Conservation (phyloP, 1,284 basidiomycete species). For the Leccinum pachyderme region DNA sequence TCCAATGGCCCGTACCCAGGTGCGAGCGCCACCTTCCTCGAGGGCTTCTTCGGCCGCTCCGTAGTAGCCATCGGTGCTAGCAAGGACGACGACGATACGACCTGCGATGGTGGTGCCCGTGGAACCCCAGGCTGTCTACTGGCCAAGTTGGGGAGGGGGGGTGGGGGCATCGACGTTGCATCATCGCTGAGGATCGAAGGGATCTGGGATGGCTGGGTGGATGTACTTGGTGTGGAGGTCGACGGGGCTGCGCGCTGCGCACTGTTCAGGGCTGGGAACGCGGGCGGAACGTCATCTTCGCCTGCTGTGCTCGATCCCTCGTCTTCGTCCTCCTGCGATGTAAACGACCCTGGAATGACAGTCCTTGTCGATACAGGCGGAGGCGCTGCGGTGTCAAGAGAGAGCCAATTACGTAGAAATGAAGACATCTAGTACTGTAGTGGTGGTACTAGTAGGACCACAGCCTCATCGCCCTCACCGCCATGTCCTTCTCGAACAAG, state of each 20-base stretch:
- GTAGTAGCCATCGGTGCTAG: constrained; percentile 60
- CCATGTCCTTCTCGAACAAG: constrained; percentile 44
- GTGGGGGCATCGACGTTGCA: constrained; percentile 65
- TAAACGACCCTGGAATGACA: constrained; percentile 7
- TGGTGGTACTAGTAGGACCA: too few relatives aligned
- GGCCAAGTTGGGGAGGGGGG: constrained; percentile 51
- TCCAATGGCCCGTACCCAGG: constrained; percentile 93
- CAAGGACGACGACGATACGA: constrained; percentile 47
- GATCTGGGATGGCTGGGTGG: constrained; percentile 19
- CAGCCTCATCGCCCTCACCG: constrained; percentile 36
- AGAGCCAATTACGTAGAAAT: constrained; percentile 50
- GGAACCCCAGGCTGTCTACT: constrained; percentile 44
- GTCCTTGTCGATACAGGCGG: neutral
- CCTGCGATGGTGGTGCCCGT: constrained; percentile 23
- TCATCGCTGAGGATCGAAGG: constrained; percentile 53
- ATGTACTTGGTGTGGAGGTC: neutral
- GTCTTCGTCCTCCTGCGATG: constrained; percentile 49
- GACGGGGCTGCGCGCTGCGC: constrained; percentile 62
- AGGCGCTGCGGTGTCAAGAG: constrained; percentile 25
- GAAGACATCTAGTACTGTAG: constrained; percentile 28
- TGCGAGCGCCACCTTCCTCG: constrained; percentile 79
- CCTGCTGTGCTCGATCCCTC: constrained; percentile 56
- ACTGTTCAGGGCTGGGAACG: constrained; percentile 80
- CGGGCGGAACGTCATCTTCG: constrained; percentile 72
- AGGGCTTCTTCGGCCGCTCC: constrained; percentile 53